Percentiles rank a stretch among this genome's conserved stretches.
Conservation (phyloP, 257 asterid species). For the Solanum acaule region DNA sequence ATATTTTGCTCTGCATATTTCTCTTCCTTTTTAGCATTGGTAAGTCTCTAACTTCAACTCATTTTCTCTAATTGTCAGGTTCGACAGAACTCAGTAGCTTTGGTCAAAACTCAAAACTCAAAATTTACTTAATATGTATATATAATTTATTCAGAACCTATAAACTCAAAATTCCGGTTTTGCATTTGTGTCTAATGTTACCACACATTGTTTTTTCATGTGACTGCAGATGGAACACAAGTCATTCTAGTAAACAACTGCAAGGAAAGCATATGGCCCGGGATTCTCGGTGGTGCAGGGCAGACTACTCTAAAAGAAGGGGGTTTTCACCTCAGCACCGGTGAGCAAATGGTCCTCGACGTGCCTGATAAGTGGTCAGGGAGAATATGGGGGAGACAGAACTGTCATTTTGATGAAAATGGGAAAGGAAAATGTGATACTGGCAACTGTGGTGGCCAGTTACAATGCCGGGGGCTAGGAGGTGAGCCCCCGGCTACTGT, state of each 20-base stretch:
- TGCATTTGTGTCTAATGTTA: neutral
- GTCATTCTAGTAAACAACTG: conserved; percentile 84
- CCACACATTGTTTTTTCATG: neutral
- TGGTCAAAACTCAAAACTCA: neutral
- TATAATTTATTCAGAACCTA: neutral
- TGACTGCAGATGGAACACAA: conserved; percentile 60
- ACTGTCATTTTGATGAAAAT: conserved; percentile 36
- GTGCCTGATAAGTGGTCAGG: conserved; percentile 90
- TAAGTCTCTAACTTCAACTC: neutral
- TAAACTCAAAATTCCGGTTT: neutral
- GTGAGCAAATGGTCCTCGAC: conserved; percentile 48
- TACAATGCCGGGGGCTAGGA: conserved; percentile 63
- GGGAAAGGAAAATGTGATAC: conserved; percentile 72
- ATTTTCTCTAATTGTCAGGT: neutral
- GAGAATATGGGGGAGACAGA: conserved; percentile 76
- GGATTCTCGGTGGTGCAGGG: conserved; percentile 70
- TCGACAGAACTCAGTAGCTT: neutral
- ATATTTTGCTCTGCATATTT: conserved; percentile 20
- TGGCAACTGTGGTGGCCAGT: conserved; percentile 63
- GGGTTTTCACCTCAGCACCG: conserved; percentile 53
- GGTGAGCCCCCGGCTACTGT: conserved; percentile 87
- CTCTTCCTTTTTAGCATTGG: conserved; percentile 30
- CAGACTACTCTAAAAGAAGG: conserved; percentile 50
- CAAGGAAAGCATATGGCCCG: conserved; percentile 85
- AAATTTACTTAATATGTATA: neutral